Percentiles rank a stretch among this genome's conserved stretches.
Evolutionary conservation across 345 rosid genomes (phyloP).

Genomic region (Erucastrum elatum): DNA sequence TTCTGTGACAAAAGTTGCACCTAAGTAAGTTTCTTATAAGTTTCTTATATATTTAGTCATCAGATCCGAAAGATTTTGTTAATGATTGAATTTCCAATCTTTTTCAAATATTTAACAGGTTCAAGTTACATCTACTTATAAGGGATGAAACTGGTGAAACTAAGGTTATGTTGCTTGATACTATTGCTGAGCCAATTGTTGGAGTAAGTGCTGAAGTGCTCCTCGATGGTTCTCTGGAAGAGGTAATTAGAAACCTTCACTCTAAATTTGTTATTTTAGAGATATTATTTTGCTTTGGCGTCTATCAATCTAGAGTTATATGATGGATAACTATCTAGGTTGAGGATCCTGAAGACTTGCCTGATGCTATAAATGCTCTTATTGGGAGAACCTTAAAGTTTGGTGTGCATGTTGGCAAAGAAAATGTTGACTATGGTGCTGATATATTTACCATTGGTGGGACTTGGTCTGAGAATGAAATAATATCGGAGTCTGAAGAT

Average conservation of each 20-base stretch:
- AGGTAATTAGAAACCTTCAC: no score
- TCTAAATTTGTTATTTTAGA: no score
- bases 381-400: background rate
- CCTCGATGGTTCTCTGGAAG: no score
- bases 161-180: no score
- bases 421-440: background rate
- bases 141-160: no score
- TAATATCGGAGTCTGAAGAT: background rate
- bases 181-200: no score
- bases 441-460: background rate
- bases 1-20: background rate
- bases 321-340: background rate
- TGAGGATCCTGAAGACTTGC: background rate
- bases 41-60: background rate
- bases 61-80: no score
- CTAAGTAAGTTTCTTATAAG: background rate
- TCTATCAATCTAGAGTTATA: no score
- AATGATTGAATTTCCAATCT: no score
- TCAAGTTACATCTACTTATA: background rate
- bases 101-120: no score
- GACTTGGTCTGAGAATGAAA: background rate
- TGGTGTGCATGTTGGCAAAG: background rate
- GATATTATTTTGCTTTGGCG: no score
- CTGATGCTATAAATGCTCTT: background rate
- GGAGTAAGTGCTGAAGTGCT: no score